phyloP scores from a whole-genome alignment of 345 rosid species.

The Hibiscus tridactylites region DNA sequence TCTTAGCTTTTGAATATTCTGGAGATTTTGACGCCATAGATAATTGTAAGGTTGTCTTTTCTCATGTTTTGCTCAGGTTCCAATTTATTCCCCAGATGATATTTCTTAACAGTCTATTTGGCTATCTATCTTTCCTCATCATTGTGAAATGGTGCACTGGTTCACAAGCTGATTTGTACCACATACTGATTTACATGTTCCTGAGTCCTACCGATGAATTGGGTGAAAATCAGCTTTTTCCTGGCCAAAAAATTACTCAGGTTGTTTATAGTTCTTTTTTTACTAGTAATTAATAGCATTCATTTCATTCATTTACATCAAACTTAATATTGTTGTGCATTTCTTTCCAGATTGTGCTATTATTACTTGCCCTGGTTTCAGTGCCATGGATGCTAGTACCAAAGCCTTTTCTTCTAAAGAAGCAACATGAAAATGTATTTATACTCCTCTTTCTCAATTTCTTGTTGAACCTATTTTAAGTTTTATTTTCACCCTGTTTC shows the following conservation, averaged over 20 bases:
- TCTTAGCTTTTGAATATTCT: slow-evolving; percentile 7
- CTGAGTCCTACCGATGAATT: slow-evolving; percentile 86
- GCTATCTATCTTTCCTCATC: slow-evolving; percentile 77
- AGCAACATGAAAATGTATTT: slow-evolving; percentile 67
- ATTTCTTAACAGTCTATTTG: slow-evolving; percentile 85
- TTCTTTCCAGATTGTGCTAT: slow-evolving; percentile 53
- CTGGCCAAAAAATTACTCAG: slow-evolving; percentile 68
- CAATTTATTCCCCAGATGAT: slow-evolving; percentile 92
- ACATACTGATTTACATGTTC: slow-evolving; percentile 93
- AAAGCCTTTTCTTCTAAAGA: slow-evolving; percentile 87
- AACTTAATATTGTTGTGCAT: neutral
- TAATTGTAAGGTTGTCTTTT: slow-evolving; percentile 1
- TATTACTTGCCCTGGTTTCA: slow-evolving; percentile 74
- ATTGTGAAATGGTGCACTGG: slow-evolving; percentile 88
- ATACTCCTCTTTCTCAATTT: neutral
- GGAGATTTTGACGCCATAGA: neutral
- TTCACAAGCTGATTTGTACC: slow-evolving; percentile 91
- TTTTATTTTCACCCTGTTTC: neutral
- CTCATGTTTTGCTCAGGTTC: slow-evolving; percentile 55
- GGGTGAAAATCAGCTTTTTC: slow-evolving; percentile 86
- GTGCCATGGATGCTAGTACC: slow-evolving; percentile 98
- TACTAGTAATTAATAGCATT: neutral
- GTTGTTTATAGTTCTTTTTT: slow-evolving; percentile 25
- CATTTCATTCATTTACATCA: neutral
- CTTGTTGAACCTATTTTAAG: neutral